Percentiles rank a stretch among this genome's conserved stretches.
Conservation (phyloP, 2,329 filamentous ascomycete species). For the Didymella arachidicola region DNA sequence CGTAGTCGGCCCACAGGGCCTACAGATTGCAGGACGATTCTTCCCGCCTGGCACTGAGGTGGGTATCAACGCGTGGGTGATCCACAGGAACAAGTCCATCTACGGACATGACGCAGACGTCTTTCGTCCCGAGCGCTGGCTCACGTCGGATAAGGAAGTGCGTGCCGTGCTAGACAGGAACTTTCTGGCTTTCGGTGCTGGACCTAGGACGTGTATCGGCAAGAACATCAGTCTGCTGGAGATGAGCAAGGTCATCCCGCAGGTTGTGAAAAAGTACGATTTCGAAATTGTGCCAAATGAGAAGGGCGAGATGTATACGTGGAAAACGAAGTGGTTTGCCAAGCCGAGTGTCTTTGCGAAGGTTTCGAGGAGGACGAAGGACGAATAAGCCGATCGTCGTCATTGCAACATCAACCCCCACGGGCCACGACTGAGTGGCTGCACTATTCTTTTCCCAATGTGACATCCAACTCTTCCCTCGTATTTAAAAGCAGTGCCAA, state of each 20-base stretch:
- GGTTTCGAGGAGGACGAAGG: slow-evolving; percentile 4
- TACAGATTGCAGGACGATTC: slow-evolving; percentile 44
- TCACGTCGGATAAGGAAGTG: slow-evolving; percentile 15
- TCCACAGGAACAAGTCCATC: slow-evolving; percentile 52
- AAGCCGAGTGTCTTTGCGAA: slow-evolving; percentile 12
- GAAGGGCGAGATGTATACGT: slow-evolving; percentile 7
- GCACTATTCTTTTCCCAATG: neutral
- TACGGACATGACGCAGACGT: slow-evolving; percentile 50
- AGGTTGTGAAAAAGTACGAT: slow-evolving; percentile 29
- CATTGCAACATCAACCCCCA: neutral
- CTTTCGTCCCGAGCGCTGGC: slow-evolving; percentile 57
- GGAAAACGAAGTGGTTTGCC: slow-evolving; percentile 19
- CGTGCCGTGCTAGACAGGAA: slow-evolving; percentile 18
- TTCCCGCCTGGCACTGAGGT: slow-evolving; percentile 55
- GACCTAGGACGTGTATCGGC: slow-evolving; percentile 31
- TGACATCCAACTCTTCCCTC: neutral
- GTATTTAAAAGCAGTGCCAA: neutral
- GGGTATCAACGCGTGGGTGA: slow-evolving; percentile 56
- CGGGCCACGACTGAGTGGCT: neutral
- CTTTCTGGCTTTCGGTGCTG: slow-evolving; percentile 31
- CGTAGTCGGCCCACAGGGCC: slow-evolving; percentile 44
- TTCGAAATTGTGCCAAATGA: slow-evolving; percentile 20
- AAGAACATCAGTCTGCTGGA: slow-evolving; percentile 38
- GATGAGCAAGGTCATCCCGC: slow-evolving; percentile 33
- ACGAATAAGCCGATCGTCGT: neutral